Evolutionary conservation across 2,329 filamentous ascomycete species (phyloP).

Genomic region (Ophiocordyceps camponoti-saundersi): DNA sequence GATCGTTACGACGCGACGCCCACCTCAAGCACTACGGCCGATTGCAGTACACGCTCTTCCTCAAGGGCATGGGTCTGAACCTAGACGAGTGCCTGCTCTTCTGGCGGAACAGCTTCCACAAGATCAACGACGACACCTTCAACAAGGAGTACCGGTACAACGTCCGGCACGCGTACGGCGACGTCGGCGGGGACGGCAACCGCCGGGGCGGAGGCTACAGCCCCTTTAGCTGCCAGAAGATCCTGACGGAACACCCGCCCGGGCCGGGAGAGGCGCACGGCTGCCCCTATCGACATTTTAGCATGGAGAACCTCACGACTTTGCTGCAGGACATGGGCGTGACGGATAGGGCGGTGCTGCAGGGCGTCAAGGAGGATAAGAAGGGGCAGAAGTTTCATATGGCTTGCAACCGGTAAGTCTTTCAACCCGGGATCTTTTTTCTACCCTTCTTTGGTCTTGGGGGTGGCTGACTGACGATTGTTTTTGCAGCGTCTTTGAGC

Average conservation of each 20-base stretch:
- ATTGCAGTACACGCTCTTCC: slow-evolving; percentile 87
- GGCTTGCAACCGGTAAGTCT: slow-evolving; percentile 66
- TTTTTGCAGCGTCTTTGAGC: slow-evolving; percentile 59
- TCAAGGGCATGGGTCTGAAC: slow-evolving; percentile 85
- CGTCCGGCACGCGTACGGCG: slow-evolving; percentile 83
- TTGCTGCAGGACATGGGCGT: slow-evolving; percentile 69
- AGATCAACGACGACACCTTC: slow-evolving; percentile 84
- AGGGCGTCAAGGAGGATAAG: slow-evolving; percentile 76
- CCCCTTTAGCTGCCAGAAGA: slow-evolving; percentile 88
- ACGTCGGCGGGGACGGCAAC: slow-evolving; percentile 85
- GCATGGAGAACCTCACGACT: slow-evolving; percentile 63
- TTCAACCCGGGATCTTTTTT: neutral
- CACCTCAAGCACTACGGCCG: slow-evolving; percentile 90
- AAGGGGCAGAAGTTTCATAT: slow-evolving; percentile 81
- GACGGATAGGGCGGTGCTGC: slow-evolving; percentile 57
- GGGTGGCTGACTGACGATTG: neutral
- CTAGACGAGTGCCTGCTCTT: slow-evolving; percentile 87
- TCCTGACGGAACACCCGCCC: slow-evolving; percentile 75
- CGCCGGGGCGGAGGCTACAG: slow-evolving; percentile 75
- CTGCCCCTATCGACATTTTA: slow-evolving; percentile 93
- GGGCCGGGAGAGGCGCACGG: slow-evolving; percentile 80
- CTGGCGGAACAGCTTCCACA: slow-evolving; percentile 75
- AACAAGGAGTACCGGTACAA: slow-evolving; percentile 98
- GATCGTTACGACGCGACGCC: slow-evolving; percentile 66
- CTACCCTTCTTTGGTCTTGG: neutral